Evolutionary conservation across 2,329 filamentous ascomycete genomes (phyloP).

Genomic region (Diplodia scrobiculata): DNA sequence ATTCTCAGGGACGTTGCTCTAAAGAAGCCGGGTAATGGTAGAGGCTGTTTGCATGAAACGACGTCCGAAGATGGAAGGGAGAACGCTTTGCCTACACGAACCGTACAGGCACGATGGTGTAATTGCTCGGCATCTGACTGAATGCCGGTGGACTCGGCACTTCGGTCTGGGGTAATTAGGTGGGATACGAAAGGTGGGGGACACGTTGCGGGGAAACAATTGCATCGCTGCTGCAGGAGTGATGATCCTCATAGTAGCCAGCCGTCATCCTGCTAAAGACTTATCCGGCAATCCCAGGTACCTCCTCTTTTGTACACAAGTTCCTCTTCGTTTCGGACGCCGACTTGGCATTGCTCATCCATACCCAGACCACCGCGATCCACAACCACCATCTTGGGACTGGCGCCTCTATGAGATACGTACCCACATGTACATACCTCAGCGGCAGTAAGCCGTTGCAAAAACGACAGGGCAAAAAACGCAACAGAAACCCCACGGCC

Average conservation of each 20-base stretch:
- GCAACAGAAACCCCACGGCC: too few relatives aligned
- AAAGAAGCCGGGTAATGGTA: neutral
- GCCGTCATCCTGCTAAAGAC: neutral
- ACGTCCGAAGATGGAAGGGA: neutral
- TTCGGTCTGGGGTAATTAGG: slow-evolving; percentile 12
- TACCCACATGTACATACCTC: too few relatives aligned
- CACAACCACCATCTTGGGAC: too few relatives aligned
- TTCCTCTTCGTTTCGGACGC: neutral
- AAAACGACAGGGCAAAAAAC: too few relatives aligned
- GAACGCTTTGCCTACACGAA: slow-evolving; percentile 3
- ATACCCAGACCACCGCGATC: neutral
- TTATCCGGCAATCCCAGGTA: neutral
- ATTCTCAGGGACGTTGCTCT: neutral
- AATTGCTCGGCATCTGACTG: neutral
- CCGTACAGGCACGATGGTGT: neutral
- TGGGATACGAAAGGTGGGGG: neutral
- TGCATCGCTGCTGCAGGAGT: neutral
- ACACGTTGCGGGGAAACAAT: neutral
- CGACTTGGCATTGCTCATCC: neutral
- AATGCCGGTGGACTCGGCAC: neutral
- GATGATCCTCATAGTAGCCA: neutral
- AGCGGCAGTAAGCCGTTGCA: too few relatives aligned
- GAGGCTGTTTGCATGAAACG: neutral
- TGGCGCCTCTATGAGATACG: too few relatives aligned
- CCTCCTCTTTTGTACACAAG: neutral